These are phyloP conservation scores for Neckera pumila DNA, from an alignment of 225 moss, liverwort and hornwort genomes.

Conservation along the genomic window DNA sequence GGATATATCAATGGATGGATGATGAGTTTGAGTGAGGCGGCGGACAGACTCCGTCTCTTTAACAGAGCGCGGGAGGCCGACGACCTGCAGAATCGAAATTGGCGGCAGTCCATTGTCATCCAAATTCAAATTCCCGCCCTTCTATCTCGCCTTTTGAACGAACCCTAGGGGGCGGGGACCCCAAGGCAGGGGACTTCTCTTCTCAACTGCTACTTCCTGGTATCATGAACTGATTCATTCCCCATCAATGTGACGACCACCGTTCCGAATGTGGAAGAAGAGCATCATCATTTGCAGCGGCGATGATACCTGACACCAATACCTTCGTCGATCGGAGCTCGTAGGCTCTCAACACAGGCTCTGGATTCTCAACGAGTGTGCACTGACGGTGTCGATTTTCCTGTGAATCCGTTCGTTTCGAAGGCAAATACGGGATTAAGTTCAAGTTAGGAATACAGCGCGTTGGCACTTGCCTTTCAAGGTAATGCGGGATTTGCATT, in stretches of 20 bases:
- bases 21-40: neutral
- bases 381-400: neutral
- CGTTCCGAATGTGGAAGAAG: neutral
- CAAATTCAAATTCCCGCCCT: slow-evolving; percentile 23
- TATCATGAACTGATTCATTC: neutral
- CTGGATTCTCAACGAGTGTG: neutral
- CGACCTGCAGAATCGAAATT: neutral
- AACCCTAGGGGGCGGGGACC: neutral
- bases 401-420: neutral
- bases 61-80: neutral
- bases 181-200: neutral
- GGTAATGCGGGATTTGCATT: neutral
- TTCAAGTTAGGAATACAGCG: neutral
- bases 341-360: neutral
- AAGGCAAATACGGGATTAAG: neutral
- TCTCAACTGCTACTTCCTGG: neutral
- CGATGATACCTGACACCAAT: neutral
- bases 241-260: neutral
- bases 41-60: neutral
- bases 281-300: neutral
- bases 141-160: neutral
- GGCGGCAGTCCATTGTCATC: slow-evolving; percentile 1
- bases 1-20: neutral
- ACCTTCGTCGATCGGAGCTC: neutral
- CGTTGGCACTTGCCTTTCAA: neutral